phyloP scores from a whole-genome alignment of 1,284 basidiomycete species.

The Athelia psychrophila region DNA sequence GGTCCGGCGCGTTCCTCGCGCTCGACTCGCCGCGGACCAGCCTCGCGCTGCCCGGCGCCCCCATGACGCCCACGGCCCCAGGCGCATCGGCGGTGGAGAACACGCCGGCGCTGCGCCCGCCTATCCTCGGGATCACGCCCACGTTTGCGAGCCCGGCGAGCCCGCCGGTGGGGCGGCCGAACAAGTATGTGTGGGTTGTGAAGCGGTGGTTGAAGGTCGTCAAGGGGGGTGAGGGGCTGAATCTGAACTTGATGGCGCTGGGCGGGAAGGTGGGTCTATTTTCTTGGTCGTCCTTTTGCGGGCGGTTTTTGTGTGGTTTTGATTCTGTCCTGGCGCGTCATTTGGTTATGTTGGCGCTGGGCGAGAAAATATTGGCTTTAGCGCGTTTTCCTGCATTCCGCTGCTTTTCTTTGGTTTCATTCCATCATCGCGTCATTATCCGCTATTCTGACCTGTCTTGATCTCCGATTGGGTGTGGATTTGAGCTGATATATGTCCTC shows the following conservation, averaged over 20 bases:
- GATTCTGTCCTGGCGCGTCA: no score
- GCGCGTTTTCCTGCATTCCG: no score
- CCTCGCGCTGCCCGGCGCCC: conserved; percentile 7
- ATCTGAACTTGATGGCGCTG: no score
- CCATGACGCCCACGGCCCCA: conserved; percentile 10
- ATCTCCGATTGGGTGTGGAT: no score
- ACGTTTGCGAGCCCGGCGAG: conserved; percentile 38
- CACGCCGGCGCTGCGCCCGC: conserved; percentile 40
- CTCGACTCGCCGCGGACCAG: conserved; percentile 14
- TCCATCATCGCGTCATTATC: no score
- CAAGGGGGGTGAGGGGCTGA: conserved; percentile 30
- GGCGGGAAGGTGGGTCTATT: conserved; percentile 40
- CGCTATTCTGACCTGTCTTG: no score
- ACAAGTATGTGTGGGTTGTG: conserved; percentile 80
- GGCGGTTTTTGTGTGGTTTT: no score
- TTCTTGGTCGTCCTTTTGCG: no score
- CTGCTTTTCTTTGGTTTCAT: no score
- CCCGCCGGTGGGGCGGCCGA: conserved; percentile 45
- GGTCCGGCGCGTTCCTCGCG: conserved; percentile 9
- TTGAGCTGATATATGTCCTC: no score
- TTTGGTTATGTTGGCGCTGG: no score
- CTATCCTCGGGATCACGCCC: conserved; percentile 66
- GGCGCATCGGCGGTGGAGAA: conserved; percentile 14
- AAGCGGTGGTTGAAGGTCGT: conserved; percentile 73
- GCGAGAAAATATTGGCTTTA: no score